phyloP scores from a whole-genome alignment of 2,329 filamentous ascomycete species.

The Fusarium sp. region DNA sequence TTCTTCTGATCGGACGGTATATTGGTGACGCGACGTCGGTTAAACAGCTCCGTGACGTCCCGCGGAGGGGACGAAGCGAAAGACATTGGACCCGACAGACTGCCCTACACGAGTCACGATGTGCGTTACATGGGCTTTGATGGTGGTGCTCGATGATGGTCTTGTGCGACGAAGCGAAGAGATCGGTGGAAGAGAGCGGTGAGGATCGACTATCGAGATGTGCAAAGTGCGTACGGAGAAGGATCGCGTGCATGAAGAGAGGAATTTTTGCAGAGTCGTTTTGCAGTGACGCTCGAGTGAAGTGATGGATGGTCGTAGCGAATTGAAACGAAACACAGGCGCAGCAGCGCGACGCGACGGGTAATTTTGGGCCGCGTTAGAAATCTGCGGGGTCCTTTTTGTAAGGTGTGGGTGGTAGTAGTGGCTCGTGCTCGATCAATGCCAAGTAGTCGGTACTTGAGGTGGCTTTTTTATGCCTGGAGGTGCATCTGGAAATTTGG shows the following conservation, averaged over 20 bases:
- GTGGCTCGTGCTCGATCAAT: conserved; percentile 41
- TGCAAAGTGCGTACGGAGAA: background rate
- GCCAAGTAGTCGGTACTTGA: conserved; percentile 35
- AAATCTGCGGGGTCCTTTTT: conserved; percentile 37
- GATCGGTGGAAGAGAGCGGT: background rate
- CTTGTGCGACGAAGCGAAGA: conserved; percentile 12
- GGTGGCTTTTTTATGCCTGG: conserved; percentile 7
- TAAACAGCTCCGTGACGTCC: conserved; percentile 46
- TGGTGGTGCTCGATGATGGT: conserved; percentile 12
- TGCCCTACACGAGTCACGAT: conserved; percentile 34
- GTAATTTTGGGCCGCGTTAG: conserved; percentile 40
- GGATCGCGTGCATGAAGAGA: background rate
- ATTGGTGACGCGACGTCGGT: conserved; percentile 48
- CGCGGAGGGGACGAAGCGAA: conserved; percentile 41
- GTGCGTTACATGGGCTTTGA: conserved; percentile 44
- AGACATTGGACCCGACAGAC: conserved; percentile 49
- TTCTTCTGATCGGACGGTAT: conserved; percentile 58
- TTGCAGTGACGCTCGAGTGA: conserved; percentile 12
- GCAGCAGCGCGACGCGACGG: conserved; percentile 38
- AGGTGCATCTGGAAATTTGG: conserved; percentile 7
- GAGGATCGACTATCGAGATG: conserved; percentile 5
- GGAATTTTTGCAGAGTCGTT: background rate
- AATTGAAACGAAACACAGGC: conserved; percentile 13
- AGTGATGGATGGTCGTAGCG: background rate
- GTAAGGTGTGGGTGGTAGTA: conserved; percentile 6